Evolutionary conservation across 192 early-diverging fungal species (phyloP).

Genomic region (Entomortierella chlamydospora): DNA sequence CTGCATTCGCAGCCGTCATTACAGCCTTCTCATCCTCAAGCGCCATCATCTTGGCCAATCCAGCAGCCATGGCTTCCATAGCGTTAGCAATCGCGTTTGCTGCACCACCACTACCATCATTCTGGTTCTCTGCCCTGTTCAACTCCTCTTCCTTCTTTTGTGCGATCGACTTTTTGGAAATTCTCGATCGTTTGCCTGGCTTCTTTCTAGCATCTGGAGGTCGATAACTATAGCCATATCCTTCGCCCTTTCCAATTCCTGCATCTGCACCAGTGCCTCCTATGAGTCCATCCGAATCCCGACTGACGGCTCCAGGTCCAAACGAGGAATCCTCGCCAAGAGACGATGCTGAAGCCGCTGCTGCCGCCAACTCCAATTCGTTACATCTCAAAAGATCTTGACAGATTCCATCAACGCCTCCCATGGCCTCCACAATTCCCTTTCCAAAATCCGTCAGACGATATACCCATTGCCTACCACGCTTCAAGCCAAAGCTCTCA

Average conservation of each 20-base stretch:
- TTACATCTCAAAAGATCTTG: slow-evolving; percentile 48
- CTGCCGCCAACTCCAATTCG: slow-evolving; percentile 6
- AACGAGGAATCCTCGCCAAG: neutral
- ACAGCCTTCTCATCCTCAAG: slow-evolving; percentile 23
- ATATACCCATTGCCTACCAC: slow-evolving; percentile 50
- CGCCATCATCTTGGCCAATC: slow-evolving; percentile 27
- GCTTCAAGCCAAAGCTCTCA: slow-evolving; percentile 52
- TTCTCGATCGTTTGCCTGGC: slow-evolving; percentile 11
- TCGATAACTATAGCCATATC: slow-evolving; percentile 48
- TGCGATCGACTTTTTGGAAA: neutral
- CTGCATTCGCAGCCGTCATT: neutral
- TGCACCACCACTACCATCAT: neutral
- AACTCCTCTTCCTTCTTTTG: neutral
- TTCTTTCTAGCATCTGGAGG: slow-evolving; percentile 29
- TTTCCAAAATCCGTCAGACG: slow-evolving; percentile 42
- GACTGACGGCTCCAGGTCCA: neutral
- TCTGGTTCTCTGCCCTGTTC: neutral
- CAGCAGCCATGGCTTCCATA: slow-evolving; percentile 43
- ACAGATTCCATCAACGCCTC: slow-evolving; percentile 39
- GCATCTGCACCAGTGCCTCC: slow-evolving; percentile 25
- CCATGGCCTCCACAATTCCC: slow-evolving; percentile 42
- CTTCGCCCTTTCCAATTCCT: slow-evolving; percentile 41
- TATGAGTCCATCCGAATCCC: slow-evolving; percentile 4
- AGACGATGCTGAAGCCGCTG: neutral
- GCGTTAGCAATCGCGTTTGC: slow-evolving; percentile 39